Evolutionary conservation across 805 yeast genomes (phyloP), one percentile per base, ranked within the genome.

Genomic region (Cyberlindnera misumaiensis): DNA sequence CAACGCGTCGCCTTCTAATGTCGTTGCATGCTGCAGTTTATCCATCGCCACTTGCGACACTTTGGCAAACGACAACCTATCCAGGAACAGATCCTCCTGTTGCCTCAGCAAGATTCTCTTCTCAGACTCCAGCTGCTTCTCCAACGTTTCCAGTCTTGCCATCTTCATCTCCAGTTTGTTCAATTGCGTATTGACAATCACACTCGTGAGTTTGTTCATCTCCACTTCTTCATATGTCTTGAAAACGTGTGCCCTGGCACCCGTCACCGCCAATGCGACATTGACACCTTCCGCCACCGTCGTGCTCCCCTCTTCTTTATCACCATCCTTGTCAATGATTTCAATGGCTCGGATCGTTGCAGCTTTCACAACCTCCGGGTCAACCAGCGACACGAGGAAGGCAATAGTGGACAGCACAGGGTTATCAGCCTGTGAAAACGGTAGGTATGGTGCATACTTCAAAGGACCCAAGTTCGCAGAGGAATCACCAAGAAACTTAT

Each of bases 381-480:
- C 96, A 13, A 88, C 94, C 35, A 89, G 63, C 28, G 86, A 80
- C 0, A 89, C 79, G 61, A 93, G 67, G 60, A 89, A 93, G 11
- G 96, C 81, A 45, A 93, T 72, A n/a, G 95, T 90, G 28, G 95
- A 82, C 65, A 93, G 72, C 4, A 93, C 88, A 3, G 99, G 98
- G 59, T 93, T 93, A 50, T 93, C 97, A 22, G 81, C 76, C 32
- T 86, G 75, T 28, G 86, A 76, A 35, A 85, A 81, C 11, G 97
- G 96, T 36, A 90, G 70, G 57, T 86, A 83, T 3, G 94, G 82
- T 4, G 90, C 80, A 58, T 74, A 87, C 55, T 80, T 83, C 46
- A 89, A 69, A 11, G 95, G 84, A 1, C 93, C 89, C 14, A 83
- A 58, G 34, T 47, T 53, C 11, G 47, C 35, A 18, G 49, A 47